Evolutionary conservation across 345 rosid species (phyloP).

Genomic region (Nasturtium officinale): DNA sequence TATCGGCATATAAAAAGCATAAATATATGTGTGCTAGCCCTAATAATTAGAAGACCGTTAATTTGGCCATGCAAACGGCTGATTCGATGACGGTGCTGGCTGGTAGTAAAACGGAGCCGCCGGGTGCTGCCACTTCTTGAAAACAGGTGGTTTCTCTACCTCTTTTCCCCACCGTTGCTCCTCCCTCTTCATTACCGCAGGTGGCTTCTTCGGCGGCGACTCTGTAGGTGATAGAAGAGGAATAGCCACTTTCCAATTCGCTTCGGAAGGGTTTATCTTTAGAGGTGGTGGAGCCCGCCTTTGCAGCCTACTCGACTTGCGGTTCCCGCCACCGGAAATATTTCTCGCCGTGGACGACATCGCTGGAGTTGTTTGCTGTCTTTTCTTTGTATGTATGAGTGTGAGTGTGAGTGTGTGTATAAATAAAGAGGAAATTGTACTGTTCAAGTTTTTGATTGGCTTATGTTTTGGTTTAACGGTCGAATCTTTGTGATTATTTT

Average conservation of each 20-base stretch:
- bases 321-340: constrained; percentile 17
- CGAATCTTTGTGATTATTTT: constrained; percentile 34
- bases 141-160: constrained; percentile 49
- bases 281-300: constrained; percentile 76
- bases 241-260: constrained; percentile 80
- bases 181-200: constrained; percentile 21
- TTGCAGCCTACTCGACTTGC: constrained; percentile 66
- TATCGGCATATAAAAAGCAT: constrained; percentile 10
- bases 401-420: not conserved
- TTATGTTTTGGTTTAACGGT: constrained; percentile 35
- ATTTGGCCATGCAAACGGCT: constrained; percentile 54
- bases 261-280: constrained; percentile 53
- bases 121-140: constrained; percentile 94
- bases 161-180: constrained; percentile 44
- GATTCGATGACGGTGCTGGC: constrained; percentile 45
- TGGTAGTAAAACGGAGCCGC: constrained; percentile 83
- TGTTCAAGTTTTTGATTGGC: constrained; percentile 19
- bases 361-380: constrained; percentile 22
- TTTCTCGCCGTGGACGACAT: constrained; percentile 42
- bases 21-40: constrained; percentile 8
- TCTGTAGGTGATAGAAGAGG: constrained; percentile 89
- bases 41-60: constrained; percentile 25
- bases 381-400: not conserved
- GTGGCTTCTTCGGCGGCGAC: constrained; percentile 57
- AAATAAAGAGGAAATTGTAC: constrained; percentile 13